Conservation (phyloP, 2,329 filamentous ascomycete genomes). For the Xylaria sp. region DNA sequence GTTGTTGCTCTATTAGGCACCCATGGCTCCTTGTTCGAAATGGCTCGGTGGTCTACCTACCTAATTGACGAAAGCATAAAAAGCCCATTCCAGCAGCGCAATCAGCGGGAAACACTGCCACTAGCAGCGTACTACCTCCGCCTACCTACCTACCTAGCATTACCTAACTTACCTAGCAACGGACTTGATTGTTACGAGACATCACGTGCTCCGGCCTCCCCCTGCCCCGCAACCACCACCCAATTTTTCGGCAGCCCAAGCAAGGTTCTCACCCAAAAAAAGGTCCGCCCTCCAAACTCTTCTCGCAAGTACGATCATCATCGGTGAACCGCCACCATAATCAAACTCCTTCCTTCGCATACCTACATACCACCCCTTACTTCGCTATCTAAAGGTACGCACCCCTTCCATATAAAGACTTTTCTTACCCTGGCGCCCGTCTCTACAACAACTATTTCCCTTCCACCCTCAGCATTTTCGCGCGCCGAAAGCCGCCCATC, state of each 20-base stretch:
- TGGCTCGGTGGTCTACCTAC: neutral
- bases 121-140: neutral
- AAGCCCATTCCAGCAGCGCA: conserved; percentile 24
- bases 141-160: too few species aligned
- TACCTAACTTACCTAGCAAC: too few species aligned
- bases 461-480: conserved; percentile 25
- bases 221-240: conserved; percentile 48
- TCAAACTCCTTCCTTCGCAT: conserved; percentile 32
- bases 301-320: conserved; percentile 42
- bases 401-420: conserved; percentile 7
- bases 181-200: conserved; percentile 16
- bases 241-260: conserved; percentile 49
- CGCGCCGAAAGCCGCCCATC: conserved; percentile 26
- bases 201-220: conserved; percentile 44
- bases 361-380: conserved; percentile 21
- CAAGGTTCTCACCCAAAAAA: conserved; percentile 37
- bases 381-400: conserved; percentile 36
- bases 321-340: conserved; percentile 44
- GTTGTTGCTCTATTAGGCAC: conserved; percentile 31
- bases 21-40: conserved; percentile 18
- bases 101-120: conserved; percentile 5
- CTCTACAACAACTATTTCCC: conserved; percentile 19
- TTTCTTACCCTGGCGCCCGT: neutral
- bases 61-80: conserved; percentile 25
- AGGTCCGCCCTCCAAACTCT: conserved; percentile 47